Evolutionary conservation across 306 rosid species (phyloP).

Genomic region (Coriaria nepalensis): DNA sequence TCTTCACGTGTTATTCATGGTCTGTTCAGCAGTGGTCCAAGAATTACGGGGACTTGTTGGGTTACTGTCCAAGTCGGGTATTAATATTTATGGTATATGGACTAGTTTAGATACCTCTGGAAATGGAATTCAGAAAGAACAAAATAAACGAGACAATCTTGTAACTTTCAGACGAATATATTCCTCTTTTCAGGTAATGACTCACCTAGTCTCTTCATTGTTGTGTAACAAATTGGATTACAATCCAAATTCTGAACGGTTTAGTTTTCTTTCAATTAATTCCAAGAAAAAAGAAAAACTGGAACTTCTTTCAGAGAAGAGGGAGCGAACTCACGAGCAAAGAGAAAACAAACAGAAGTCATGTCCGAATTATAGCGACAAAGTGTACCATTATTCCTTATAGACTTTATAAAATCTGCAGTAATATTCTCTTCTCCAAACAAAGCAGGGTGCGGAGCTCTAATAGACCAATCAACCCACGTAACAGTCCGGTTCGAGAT

Average conservation of each 20-base stretch:
- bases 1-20: too few relatives aligned
- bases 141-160: too few relatives aligned
- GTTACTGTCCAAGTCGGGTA: too few relatives aligned
- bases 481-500: slow-evolving; percentile 79
- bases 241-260: not conserved
- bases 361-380: slow-evolving; percentile 40
- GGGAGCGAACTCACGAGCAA: slow-evolving; percentile 73
- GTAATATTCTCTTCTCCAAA: slow-evolving; percentile 52
- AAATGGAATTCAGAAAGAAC: too few relatives aligned
- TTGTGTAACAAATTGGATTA: too few relatives aligned
- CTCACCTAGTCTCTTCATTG: too few relatives aligned
- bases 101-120: too few relatives aligned
- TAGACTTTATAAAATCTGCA: slow-evolving; percentile 30
- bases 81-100: too few relatives aligned
- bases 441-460: slow-evolving; percentile 82
- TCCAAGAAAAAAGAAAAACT: not conserved
- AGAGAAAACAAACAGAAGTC: slow-evolving; percentile 52
- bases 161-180: too few relatives aligned
- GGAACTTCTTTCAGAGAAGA: slow-evolving; percentile 28
- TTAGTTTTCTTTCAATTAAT: not conserved
- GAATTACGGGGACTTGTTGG: too few relatives aligned
- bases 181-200: too few relatives aligned
- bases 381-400: slow-evolving; percentile 17
- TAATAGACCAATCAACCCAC: slow-evolving; percentile 92
- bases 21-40: too few relatives aligned